Percentiles rank a stretch among this genome's conserved stretches.
phyloP scores from a whole-genome alignment of 208 protist species.

The Wallacemonas sp. region DNA sequence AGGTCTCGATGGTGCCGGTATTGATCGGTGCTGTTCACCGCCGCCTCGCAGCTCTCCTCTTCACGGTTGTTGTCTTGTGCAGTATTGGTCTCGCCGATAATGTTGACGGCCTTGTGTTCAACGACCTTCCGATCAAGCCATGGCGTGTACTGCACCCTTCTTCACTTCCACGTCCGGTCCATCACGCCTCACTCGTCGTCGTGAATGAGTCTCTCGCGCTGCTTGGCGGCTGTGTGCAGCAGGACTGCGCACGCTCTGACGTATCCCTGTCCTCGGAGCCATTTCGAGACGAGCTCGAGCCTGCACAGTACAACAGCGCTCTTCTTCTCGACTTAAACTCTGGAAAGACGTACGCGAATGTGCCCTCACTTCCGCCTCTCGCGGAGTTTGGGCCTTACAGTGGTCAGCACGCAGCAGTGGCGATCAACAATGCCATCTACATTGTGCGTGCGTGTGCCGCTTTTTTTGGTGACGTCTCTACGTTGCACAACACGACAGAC shows the following conservation, averaged over 20 bases:
- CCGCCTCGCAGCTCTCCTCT: neutral
- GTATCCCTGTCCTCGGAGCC: neutral
- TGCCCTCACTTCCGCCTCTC: neutral
- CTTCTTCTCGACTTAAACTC: neutral
- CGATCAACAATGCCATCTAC: conserved; percentile 8
- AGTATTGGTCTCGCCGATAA: neutral
- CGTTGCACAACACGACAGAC: too few species aligned
- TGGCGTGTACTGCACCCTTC: neutral
- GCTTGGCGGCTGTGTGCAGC: conserved; percentile 1
- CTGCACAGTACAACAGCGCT: neutral
- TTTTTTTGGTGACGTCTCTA: too few species aligned
- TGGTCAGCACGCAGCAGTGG: conserved; percentile 1
- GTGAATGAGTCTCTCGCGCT: conserved; percentile 1
- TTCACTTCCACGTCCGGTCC: neutral
- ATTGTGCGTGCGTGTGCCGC: conserved; percentile 2
- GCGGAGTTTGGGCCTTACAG: neutral
- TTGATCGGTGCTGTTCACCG: conserved; percentile 2
- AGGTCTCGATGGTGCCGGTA: too few species aligned
- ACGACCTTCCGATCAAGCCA: conserved; percentile 7
- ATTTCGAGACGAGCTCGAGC: neutral
- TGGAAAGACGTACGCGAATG: neutral
- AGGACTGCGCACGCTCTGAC: neutral
- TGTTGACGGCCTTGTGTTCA: neutral
- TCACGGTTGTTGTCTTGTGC: neutral
- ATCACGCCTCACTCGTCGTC: conserved; percentile 1